Base-by-base conservation (phyloP, 441 rosid species). In the Brassica hybrid region DNA sequence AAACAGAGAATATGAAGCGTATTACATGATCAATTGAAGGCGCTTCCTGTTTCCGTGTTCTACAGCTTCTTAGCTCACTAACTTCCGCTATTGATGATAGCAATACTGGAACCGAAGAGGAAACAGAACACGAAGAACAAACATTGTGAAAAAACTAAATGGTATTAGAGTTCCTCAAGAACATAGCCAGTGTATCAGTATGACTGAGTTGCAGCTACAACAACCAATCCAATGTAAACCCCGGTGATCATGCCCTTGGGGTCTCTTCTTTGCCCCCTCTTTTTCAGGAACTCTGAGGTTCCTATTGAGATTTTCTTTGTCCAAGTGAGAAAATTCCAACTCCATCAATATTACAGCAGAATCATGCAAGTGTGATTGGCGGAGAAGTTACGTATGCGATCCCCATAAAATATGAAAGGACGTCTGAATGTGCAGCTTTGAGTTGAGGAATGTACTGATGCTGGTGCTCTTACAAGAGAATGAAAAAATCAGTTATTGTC, bases 21-120 rank as follows among this genome's bases (percentile, higher is more conserved):
- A 90, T 96, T 85, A 87, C 97, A 78, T 90, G 94, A 79, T 91
- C 94, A 71, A 92, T 94, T 93, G 98, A 94, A 19, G 97, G 98
- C 76, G 90, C 96, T 74, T 91, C 98, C 64, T 88, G 90, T 67
- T 81, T 94, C 36, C 96, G 97, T 19, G 98, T 96, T 77, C 83
- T 96, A 34, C 98, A 88, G 79, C 85, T 27, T 27, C 32, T 27
- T 27, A 27, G 32, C 32, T 27, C 32, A 27, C 32, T 27, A 27
- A 27, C 32, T 27, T 27, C 32, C 6, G 32, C 32, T 50, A 78
- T 74, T 67, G 78, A 74, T 73, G 75, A 67, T 81, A 91, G 79
- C 74, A 83, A 78, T 64, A 60, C 36, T 48, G 86, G 80, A 68
- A 62, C 75, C 12, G 84, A 76, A 69, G 61, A 36, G 82, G 88